A percentile compares a stretch with the other conserved stretches of the same genome.
These are phyloP conservation scores for Suillus variegatus DNA, from an alignment of 768 basidiomycete species.

Conservation along the genomic window DNA sequence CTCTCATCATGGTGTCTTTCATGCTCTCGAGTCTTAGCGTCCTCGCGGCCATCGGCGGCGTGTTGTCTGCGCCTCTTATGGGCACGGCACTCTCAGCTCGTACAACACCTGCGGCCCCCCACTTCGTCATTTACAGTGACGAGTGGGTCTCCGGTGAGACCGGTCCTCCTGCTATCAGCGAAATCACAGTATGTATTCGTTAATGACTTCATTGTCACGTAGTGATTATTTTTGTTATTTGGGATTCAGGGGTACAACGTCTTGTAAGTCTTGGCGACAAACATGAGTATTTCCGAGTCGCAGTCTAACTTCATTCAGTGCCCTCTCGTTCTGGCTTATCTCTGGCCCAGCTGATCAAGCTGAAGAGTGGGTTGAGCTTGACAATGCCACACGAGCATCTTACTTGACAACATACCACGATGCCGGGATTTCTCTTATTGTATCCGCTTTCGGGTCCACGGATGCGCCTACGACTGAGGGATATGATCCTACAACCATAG, in stretches of 20 bases:
- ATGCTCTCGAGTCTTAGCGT: constrained; percentile 1
- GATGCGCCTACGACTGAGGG: constrained; percentile 57
- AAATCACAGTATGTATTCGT: constrained; percentile 29
- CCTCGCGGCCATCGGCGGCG: constrained; percentile 3
- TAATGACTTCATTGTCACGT: not conserved
- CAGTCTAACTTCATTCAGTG: constrained; percentile 26
- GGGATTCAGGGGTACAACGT: constrained; percentile 54
- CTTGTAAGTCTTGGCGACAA: constrained; percentile 40
- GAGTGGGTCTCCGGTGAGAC: constrained; percentile 38
- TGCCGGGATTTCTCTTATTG: constrained; percentile 62
- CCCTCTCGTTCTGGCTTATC: constrained; percentile 54
- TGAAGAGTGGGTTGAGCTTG: constrained; percentile 50
- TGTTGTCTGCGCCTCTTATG: not conserved
- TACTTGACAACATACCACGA: constrained; percentile 55
- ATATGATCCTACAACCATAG: constrained; percentile 62
- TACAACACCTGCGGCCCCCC: constrained; percentile 33
- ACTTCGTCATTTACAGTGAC: constrained; percentile 43
- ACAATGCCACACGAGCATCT: constrained; percentile 43
- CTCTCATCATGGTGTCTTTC: constrained; percentile 9
- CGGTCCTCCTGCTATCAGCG: constrained; percentile 36
- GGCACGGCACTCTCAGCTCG: not conserved
- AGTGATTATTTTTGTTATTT: not conserved
- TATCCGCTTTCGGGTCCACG: constrained; percentile 59
- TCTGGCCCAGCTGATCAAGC: constrained; percentile 65
- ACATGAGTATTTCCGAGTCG: not conserved